Conservation (phyloP, 352 stramenopile genomes). For the Pythium brachiatum region DNA sequence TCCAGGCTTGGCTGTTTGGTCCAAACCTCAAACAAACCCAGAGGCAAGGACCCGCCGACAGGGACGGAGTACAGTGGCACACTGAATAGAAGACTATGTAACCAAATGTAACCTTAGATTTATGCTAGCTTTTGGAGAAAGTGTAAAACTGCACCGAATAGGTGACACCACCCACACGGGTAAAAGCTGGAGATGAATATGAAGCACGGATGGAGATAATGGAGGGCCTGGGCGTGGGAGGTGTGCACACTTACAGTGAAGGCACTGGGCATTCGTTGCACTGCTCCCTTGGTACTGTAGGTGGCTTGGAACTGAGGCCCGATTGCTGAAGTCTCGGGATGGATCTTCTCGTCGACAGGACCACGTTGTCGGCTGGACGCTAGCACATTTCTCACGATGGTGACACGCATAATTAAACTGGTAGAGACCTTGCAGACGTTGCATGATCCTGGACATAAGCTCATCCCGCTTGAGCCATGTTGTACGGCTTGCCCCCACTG, state of each 20-base stretch:
- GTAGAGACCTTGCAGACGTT: neutral
- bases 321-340: too few relatives aligned
- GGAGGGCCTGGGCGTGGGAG: neutral
- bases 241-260: neutral
- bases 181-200: neutral
- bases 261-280: neutral
- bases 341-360: too few relatives aligned
- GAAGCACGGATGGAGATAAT: neutral
- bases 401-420: conserved; percentile 1
- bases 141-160: neutral
- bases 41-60: neutral
- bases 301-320: neutral
- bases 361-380: too few relatives aligned
- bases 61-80: neutral
- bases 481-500: conserved; percentile 18
- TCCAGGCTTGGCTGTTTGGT: too few relatives aligned
- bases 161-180: neutral
- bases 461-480: conserved; percentile 27
- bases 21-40: neutral
- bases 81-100: neutral
- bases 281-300: neutral
- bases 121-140: neutral
- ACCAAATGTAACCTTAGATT: neutral
- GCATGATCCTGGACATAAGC: neutral
- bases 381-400: conserved; percentile 1